phyloP scores from a whole-genome alignment of 1,284 basidiomycete genomes.

The Ustilago shanxiensis region DNA sequence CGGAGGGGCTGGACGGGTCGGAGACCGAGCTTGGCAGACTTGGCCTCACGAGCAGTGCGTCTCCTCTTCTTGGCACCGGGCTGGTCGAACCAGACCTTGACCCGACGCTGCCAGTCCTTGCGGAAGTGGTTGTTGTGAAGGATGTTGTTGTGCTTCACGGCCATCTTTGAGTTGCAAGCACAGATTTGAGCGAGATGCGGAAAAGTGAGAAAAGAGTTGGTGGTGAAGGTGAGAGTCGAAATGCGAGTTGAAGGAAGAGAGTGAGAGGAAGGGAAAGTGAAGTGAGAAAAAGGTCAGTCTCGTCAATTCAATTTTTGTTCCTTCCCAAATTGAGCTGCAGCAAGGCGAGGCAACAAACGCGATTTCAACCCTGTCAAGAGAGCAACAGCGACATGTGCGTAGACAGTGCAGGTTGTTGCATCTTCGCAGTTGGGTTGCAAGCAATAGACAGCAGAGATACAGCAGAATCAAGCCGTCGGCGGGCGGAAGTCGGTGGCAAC shows the following conservation, averaged over 20 bases:
- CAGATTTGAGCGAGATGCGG: neutral
- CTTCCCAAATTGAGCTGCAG: neutral
- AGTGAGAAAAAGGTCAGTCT: constrained; percentile 36
- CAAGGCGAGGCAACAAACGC: constrained; percentile 10
- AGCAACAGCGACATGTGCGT: too few relatives aligned
- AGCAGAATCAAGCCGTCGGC: neutral
- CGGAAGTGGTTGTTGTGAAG: constrained; percentile 86
- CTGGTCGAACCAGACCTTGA: constrained; percentile 99
- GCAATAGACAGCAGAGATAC: neutral
- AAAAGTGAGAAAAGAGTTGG: neutral
- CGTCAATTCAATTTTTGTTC: constrained; percentile 10
- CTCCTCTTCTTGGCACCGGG: constrained; percentile 97
- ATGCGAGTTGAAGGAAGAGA: neutral
- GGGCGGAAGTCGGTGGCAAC: neutral
- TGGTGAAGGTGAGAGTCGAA: constrained; percentile 8
- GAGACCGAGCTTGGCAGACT: constrained; percentile 91
- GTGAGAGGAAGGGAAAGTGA: neutral
- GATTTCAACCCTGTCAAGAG: too few relatives aligned
- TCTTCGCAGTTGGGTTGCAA: neutral
- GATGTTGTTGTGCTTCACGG: constrained; percentile 70
- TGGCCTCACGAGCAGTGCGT: constrained; percentile 90
- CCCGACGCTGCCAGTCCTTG: constrained; percentile 85
- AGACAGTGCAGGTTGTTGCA: too few relatives aligned
- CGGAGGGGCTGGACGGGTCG: constrained; percentile 92
- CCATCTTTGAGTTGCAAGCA: constrained; percentile 51